Evolutionary conservation across 805 yeast genomes (phyloP).

Genomic region (Ogataea zsoltii): DNA sequence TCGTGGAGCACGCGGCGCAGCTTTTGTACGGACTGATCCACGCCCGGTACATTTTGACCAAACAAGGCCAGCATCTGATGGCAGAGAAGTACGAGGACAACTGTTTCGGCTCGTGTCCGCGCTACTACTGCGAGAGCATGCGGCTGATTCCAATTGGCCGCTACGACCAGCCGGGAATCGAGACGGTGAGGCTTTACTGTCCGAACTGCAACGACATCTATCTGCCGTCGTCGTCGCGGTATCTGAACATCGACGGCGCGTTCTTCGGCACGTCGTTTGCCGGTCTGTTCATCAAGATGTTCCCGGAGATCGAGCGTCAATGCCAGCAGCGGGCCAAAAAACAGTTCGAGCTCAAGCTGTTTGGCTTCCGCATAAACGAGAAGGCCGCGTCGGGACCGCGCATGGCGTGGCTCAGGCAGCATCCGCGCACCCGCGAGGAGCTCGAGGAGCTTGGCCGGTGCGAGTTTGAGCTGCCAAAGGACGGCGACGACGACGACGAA

Average conservation of each 20-base stretch:
- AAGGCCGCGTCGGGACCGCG: conserved; percentile 82
- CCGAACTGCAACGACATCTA: conserved; percentile 94
- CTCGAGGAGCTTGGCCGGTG: conserved; percentile 62
- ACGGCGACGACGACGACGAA: conserved; percentile 24
- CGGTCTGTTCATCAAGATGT: conserved; percentile 86
- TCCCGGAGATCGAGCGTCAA: conserved; percentile 84
- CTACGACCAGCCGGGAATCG: conserved; percentile 86
- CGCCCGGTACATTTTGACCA: conserved; percentile 84
- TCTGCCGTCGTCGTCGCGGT: conserved; percentile 83
- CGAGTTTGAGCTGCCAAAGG: conserved; percentile 52
- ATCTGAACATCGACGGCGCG: conserved; percentile 91
- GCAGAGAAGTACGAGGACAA: conserved; percentile 91
- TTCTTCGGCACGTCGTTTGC: conserved; percentile 96
- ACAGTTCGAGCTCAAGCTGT: conserved; percentile 71
- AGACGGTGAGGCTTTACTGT: conserved; percentile 89
- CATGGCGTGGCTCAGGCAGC: conserved; percentile 90
- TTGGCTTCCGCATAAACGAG: conserved; percentile 84
- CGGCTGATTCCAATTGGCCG: conserved; percentile 90
- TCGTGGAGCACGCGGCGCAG: conserved; percentile 89
- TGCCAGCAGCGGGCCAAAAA: conserved; percentile 59
- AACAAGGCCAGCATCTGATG: conserved; percentile 86
- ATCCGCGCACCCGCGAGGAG: conserved; percentile 65
- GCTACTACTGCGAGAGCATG: conserved; percentile 87
- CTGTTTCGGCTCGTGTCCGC: conserved; percentile 90
- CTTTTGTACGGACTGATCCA: conserved; percentile 91